phyloP scores from a whole-genome alignment of 2,329 filamentous ascomycete genomes.

The Fusarium sp. region DNA sequence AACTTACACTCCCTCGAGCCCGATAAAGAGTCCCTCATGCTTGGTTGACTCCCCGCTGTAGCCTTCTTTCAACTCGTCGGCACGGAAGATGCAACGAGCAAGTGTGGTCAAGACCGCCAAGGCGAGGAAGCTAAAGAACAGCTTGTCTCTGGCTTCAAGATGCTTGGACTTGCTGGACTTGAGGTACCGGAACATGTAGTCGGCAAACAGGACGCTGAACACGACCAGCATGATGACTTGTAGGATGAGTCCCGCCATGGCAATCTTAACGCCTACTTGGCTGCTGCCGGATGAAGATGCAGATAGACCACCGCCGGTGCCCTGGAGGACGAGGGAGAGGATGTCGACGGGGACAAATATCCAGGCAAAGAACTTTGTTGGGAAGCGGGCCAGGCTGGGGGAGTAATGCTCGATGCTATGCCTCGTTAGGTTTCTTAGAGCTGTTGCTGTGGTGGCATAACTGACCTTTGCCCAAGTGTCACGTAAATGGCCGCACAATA shows the following conservation, averaged over 20 bases:
- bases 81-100: slow-evolving; percentile 67
- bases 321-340: slow-evolving; percentile 63
- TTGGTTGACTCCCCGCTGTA: slow-evolving; percentile 63
- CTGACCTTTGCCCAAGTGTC: slow-evolving; percentile 28
- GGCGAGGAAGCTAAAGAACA: slow-evolving; percentile 54
- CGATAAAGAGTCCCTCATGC: slow-evolving; percentile 58
- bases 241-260: slow-evolving; percentile 62
- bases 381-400: slow-evolving; percentile 48
- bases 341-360: slow-evolving; percentile 61
- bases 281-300: slow-evolving; percentile 50
- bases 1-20: slow-evolving; percentile 53
- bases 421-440: background rate
- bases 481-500: slow-evolving; percentile 53
- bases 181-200: slow-evolving; percentile 53
- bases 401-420: slow-evolving; percentile 48
- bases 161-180: background rate
- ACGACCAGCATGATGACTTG: slow-evolving; percentile 60
- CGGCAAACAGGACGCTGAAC: slow-evolving; percentile 56
- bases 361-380: slow-evolving; percentile 50
- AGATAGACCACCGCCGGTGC: slow-evolving; percentile 61
- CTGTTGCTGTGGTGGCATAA: fast-evolving
- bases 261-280: slow-evolving; percentile 58
- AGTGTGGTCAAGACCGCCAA: slow-evolving; percentile 66
- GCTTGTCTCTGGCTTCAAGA: background rate
- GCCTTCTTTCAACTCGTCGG: slow-evolving; percentile 67